Evolutionary conservation across 805 yeast species (phyloP).

Genomic region (Kodamaea laetipori): DNA sequence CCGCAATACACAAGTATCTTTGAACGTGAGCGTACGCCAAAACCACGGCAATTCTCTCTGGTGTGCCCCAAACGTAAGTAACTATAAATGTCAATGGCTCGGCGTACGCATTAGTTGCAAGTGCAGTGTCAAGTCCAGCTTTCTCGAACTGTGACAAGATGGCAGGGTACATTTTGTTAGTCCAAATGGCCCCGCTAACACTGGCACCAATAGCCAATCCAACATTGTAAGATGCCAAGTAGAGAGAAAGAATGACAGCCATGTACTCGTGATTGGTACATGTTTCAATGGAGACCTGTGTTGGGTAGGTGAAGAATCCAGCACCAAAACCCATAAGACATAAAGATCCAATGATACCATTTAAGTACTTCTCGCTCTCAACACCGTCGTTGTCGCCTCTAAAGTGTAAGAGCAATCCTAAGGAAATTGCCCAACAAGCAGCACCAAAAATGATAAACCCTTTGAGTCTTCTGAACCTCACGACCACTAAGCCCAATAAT

Average conservation of each 20-base stretch:
- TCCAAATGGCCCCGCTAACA: constrained; percentile 74
- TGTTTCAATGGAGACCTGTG: constrained; percentile 62
- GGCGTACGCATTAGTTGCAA: constrained; percentile 51
- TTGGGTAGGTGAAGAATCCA: constrained; percentile 67
- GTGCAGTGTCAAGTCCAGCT: constrained; percentile 32
- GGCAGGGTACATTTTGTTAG: constrained; percentile 53
- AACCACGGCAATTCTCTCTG: constrained; percentile 60
- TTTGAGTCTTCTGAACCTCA: no score
- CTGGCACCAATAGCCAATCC: constrained; percentile 67
- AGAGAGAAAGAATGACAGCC: constrained; percentile 62
- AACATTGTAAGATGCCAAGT: constrained; percentile 57
- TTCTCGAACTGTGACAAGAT: constrained; percentile 33
- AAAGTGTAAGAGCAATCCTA: no score
- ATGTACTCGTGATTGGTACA: constrained; percentile 62
- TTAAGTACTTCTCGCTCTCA: constrained; percentile 23
- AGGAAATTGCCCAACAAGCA: no score
- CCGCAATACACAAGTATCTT: constrained; percentile 56
- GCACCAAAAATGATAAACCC: no score
- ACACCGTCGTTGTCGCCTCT: no score
- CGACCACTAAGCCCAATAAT: no score
- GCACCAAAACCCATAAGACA: constrained; percentile 73
- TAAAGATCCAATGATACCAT: constrained; percentile 66
- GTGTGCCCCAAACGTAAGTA: constrained; percentile 63
- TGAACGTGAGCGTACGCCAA: constrained; percentile 62
- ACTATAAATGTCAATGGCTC: constrained; percentile 56